Conservation (phyloP, 2,329 filamentous ascomycete species). For the Whalleya microplaca region DNA sequence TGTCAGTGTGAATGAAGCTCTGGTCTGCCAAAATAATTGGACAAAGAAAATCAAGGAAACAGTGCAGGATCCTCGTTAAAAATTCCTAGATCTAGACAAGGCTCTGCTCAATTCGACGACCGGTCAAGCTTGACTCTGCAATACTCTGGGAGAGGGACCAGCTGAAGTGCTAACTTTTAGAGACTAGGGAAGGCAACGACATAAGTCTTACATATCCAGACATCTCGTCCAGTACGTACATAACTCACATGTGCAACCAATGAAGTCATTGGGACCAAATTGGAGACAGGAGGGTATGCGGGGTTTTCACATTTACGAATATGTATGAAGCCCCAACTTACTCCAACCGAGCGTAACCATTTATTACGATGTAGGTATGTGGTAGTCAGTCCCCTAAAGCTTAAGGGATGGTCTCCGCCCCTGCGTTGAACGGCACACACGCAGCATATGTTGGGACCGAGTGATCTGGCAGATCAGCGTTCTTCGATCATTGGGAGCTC, state of each 20-base stretch:
- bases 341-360: conserved; percentile 19
- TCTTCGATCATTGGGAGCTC: conserved; percentile 8
- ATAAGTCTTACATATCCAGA: too few species aligned
- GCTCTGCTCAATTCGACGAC: conserved; percentile 10
- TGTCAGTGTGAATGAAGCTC: neutral
- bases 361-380: neutral
- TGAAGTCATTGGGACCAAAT: conserved; percentile 9
- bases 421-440: conserved; percentile 24
- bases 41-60: neutral
- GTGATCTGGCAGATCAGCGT: conserved; percentile 16
- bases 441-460: conserved; percentile 21
- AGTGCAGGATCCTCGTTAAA: conserved; percentile 24
- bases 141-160: conserved; percentile 5
- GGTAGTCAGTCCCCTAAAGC: neutral
- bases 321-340: conserved; percentile 2
- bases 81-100: conserved; percentile 29
- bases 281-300: conserved; percentile 5
- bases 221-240: neutral
- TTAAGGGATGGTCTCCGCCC: conserved; percentile 14
- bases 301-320: conserved; percentile 14
- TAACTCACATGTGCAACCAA: conserved; percentile 7
- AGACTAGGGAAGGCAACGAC: conserved; percentile 12
- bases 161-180: neutral
- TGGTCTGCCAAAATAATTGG: neutral
- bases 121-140: conserved; percentile 5